Percentiles rank a stretch among this genome's conserved stretches.
phyloP scores from a whole-genome alignment of 495 filamentous ascomycete species.

The Penicillium robsamsonii region DNA sequence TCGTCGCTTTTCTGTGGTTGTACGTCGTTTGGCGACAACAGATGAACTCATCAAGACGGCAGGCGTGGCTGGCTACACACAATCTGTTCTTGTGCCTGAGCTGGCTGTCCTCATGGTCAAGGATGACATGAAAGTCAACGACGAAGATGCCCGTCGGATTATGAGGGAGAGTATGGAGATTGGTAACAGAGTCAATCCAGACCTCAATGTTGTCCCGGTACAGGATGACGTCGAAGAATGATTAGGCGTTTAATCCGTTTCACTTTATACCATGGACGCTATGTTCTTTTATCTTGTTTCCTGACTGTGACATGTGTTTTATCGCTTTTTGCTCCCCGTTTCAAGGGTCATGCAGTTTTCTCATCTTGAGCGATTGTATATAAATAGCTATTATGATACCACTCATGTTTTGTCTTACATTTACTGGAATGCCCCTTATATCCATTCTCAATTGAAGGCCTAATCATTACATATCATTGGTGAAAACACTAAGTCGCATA shows the following conservation, averaged over 20 bases:
- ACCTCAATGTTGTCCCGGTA: slow-evolving; percentile 52
- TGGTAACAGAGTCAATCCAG: slow-evolving; percentile 72
- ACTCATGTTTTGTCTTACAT: background rate
- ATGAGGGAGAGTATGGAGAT: slow-evolving; percentile 72
- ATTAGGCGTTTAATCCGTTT: background rate
- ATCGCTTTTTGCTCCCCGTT: background rate
- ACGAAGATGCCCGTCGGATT: slow-evolving; percentile 63
- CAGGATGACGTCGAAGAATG: slow-evolving; percentile 14
- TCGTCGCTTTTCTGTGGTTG: slow-evolving; percentile 53
- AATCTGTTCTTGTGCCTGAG: slow-evolving; percentile 85
- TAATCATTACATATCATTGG: too few relatives aligned
- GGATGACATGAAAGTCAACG: slow-evolving; percentile 76
- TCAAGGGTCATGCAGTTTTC: background rate
- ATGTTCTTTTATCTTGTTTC: background rate
- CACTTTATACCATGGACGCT: background rate
- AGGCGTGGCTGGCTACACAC: slow-evolving; percentile 73
- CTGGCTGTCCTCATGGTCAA: slow-evolving; percentile 71
- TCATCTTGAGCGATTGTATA: slow-evolving; percentile 4
- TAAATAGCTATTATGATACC: slow-evolving; percentile 7
- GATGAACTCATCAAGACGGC: slow-evolving; percentile 69
- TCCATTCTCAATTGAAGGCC: background rate
- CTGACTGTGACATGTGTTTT: background rate
- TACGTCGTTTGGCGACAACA: slow-evolving; percentile 61
- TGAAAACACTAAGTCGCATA: background rate
- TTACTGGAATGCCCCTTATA: background rate